Base-by-base conservation (phyloP, 768 basidiomycete species). In the Macrolepiota albuminosa region DNA sequence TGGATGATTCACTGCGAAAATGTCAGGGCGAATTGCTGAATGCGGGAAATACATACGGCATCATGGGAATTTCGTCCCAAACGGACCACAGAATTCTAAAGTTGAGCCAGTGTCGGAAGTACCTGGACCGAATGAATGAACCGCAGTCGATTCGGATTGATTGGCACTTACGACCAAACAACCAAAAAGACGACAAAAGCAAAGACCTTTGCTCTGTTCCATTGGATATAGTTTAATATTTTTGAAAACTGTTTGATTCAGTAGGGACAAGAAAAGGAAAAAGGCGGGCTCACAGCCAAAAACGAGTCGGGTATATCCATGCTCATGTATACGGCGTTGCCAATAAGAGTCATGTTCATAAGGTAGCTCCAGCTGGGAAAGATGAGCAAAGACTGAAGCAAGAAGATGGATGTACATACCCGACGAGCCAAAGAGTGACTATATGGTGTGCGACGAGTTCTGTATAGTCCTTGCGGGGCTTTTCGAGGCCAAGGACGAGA, bases 261-360 rank as follows among this genome's bases (percentile, higher is more conserved):
- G 43, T 6, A 3, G 13, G 14, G 14, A 29, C 1, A 18, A 14
- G 49, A 7, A 3, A 29, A 39, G 16, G 37, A n/a, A 31, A n/a
- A 50, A n/a, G 50, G 36, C 11, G 47, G 31, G 76, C 89, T 64
- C 63, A 93, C 89, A 13, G 92, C 94, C 13, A 99, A 79, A 72
- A 89, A 91, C 37, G 85, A 75, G 69, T 99, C 97, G 0, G 95
- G 93, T 21, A 95, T 80, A 75, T 99, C 97, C 97, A 98, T 98
- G 70, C 94, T 97, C 75, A 95, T 81, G 67, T 88, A 98, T 33
- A 99, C 84, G 6, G 94, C 89, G 63, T 91, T 90, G 10, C 97
- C 97, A 46, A 98, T 95, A 54, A 83, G 73, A 0, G 95, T 98
- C 55, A 93, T 46, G 73, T 93, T 95, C 64, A 86, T 61, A 36